A percentile compares a stretch with the other conserved stretches of the same genome.
Evolutionary conservation across 805 yeast genomes (phyloP).

Genomic region (Kluyveromyces starmeri): DNA sequence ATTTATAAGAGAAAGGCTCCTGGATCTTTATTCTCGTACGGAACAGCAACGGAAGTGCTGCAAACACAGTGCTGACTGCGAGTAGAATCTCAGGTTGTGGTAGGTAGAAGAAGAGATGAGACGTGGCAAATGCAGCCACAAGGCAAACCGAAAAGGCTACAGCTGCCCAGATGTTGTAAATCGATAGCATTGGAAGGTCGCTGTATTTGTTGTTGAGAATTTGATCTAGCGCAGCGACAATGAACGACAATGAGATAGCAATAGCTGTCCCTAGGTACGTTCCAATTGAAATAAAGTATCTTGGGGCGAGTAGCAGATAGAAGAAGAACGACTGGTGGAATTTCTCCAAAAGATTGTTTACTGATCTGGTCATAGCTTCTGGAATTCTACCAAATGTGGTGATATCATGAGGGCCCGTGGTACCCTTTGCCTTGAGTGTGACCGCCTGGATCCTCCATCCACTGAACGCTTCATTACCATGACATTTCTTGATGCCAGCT

Average conservation of each 20-base stretch:
- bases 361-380: conserved; percentile 80
- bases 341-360: conserved; percentile 86
- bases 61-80: conserved; percentile 10
- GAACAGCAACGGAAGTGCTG: conserved; percentile 16
- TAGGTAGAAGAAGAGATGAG: conserved; percentile 14
- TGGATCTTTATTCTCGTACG: conserved; percentile 13
- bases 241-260: conserved; percentile 57
- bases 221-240: conserved; percentile 56
- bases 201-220: conserved; percentile 33
- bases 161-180: conserved; percentile 15
- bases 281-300: conserved; percentile 82
- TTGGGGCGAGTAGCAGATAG: conserved; percentile 72
- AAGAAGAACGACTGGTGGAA: conserved; percentile 96
- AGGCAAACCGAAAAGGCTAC: conserved; percentile 26
- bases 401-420: conserved; percentile 55
- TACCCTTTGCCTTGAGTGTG: conserved; percentile 63
- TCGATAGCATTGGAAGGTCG: conserved; percentile 11
- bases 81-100: conserved; percentile 15
- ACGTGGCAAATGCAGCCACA: conserved; percentile 20
- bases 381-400: conserved; percentile 87
- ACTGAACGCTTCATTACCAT: conserved; percentile 85
- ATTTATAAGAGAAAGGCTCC: conserved; percentile 20
- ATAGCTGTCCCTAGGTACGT: conserved; percentile 85
- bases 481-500: conserved; percentile 54
- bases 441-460: conserved; percentile 95